Conservation (phyloP, 306 rosid genomes). For the Corylus avellana region DNA sequence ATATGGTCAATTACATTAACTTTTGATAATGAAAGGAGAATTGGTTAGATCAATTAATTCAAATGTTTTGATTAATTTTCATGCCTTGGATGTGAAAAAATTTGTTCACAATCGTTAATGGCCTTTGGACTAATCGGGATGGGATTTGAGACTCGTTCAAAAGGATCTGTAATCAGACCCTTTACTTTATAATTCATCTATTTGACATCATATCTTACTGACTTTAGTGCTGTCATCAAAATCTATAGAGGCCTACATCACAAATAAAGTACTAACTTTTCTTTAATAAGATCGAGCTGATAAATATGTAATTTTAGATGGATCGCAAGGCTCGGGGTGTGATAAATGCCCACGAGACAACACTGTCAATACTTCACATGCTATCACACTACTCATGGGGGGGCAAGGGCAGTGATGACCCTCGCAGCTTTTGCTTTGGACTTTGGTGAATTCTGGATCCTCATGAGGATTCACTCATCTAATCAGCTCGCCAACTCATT, state of each 20-base stretch:
- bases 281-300: too few species aligned
- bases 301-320: slow-evolving; percentile 20
- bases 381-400: slow-evolving; percentile 45
- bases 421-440: slow-evolving; percentile 49
- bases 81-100: too few species aligned
- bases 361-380: slow-evolving; percentile 40
- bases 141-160: neutral
- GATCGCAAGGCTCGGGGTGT: slow-evolving; percentile 39
- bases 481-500: slow-evolving; percentile 41
- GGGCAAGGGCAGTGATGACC: slow-evolving; percentile 49
- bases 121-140: too few species aligned
- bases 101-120: too few species aligned
- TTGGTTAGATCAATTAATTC: too few species aligned
- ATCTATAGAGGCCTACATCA: too few species aligned
- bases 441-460: slow-evolving; percentile 52
- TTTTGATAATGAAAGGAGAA: too few species aligned
- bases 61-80: too few species aligned
- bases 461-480: slow-evolving; percentile 28
- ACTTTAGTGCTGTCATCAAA: too few species aligned
- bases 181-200: neutral
- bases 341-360: slow-evolving; percentile 35
- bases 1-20: too few species aligned
- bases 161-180: neutral
- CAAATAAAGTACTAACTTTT: neutral
- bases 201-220: neutral